Evolutionary conservation across 768 basidiomycete species (phyloP).

Genomic region (Tricholoma flavovirens): DNA sequence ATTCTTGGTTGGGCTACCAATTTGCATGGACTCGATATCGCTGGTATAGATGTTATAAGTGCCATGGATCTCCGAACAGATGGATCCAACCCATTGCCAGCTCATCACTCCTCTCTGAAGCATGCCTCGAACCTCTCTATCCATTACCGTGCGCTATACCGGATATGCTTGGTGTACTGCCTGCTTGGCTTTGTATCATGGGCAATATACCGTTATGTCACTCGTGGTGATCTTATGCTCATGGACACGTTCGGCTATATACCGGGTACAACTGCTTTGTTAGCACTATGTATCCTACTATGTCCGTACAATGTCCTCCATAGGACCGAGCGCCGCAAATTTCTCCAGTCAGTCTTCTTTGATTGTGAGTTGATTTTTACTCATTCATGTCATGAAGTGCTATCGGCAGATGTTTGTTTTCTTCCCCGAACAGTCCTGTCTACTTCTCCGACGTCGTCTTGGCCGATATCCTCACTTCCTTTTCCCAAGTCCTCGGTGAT

Average conservation of each 20-base stretch:
- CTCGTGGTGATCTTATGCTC: conserved; percentile 46
- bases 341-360: conserved; percentile 60
- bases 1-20: conserved; percentile 92
- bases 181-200: conserved; percentile 62
- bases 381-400: conserved; percentile 41
- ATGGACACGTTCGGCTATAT: conserved; percentile 78
- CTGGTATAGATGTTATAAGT: conserved; percentile 67
- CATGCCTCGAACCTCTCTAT: conserved; percentile 33
- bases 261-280: conserved; percentile 61
- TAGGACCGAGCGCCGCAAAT: conserved; percentile 68
- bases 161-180: conserved; percentile 56
- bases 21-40: conserved; percentile 71
- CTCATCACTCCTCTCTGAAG: conserved; percentile 22
- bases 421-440: conserved; percentile 53
- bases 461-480: conserved; percentile 94
- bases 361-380: conserved; percentile 4
- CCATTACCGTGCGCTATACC: conserved; percentile 61
- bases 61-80: conserved; percentile 62
- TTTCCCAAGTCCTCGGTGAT: conserved; percentile 94
- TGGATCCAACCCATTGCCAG: conserved; percentile 18
- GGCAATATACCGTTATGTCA: conserved; percentile 58
- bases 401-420: conserved; percentile 67
- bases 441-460: conserved; percentile 91
- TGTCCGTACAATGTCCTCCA: conserved; percentile 64
- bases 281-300: conserved; percentile 50